These are phyloP conservation scores for Papiliotrema terrestris DNA, from an alignment of 1,284 basidiomycete genomes.

Conservation along the genomic window DNA sequence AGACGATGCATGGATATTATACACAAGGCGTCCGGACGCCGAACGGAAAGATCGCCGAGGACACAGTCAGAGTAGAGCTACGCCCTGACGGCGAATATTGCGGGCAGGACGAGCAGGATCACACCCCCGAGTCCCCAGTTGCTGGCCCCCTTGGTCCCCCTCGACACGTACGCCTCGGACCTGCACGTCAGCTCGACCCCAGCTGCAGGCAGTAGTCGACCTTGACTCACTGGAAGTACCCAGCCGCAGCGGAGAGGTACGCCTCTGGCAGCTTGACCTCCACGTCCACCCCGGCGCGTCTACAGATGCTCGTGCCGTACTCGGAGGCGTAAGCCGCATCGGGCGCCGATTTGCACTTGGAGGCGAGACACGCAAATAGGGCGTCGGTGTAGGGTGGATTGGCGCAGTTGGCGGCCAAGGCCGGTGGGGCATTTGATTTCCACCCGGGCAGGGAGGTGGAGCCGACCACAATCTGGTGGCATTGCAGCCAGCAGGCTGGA, in stretches of 20 bases:
- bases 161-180: constrained; percentile 4
- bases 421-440: background rate
- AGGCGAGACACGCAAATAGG: constrained; percentile 28
- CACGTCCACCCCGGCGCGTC: constrained; percentile 30
- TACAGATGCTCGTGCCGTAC: constrained; percentile 29
- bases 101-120: background rate
- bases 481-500: background rate
- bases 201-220: background rate
- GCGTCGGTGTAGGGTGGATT: constrained; percentile 4
- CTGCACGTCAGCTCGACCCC: background rate
- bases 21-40: no score
- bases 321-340: constrained; percentile 42
- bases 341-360: constrained; percentile 27
- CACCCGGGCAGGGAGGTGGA: background rate
- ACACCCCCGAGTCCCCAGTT: constrained; percentile 1
- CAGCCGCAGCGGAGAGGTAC: constrained; percentile 20
- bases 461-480: background rate
- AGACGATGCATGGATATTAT: background rate
- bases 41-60: no score
- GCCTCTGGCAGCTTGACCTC: constrained; percentile 16
- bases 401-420: background rate
- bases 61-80: no score
- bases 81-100: no score
- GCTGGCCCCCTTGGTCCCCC: background rate
- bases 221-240: constrained; percentile 36